phyloP scores from a whole-genome alignment of 768 basidiomycete species.

The Inosperma sp. region DNA sequence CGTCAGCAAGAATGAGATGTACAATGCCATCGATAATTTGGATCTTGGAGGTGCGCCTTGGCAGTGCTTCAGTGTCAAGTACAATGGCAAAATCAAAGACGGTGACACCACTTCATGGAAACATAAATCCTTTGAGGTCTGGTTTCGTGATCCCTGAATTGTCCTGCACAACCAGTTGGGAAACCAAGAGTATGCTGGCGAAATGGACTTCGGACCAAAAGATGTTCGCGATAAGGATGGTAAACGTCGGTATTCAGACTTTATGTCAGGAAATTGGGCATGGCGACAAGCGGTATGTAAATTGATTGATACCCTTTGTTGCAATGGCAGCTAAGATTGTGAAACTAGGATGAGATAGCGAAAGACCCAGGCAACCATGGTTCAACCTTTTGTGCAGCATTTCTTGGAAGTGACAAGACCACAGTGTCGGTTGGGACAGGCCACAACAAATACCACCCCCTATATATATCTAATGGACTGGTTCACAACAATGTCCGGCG shows the following conservation, averaged over 20 bases:
- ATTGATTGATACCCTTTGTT: too few species aligned
- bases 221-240: constrained; percentile 12
- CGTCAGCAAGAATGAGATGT: constrained; percentile 26
- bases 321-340: not conserved
- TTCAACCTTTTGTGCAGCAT: constrained; percentile 29
- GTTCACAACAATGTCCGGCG: constrained; percentile 29
- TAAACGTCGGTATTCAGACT: constrained; percentile 27
- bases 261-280: constrained; percentile 42
- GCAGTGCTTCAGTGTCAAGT: constrained; percentile 29
- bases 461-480: constrained; percentile 32
- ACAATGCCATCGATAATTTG: constrained; percentile 33
- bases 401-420: constrained; percentile 38
- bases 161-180: constrained; percentile 18
- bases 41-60: constrained; percentile 33
- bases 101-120: constrained; percentile 12
- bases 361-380: constrained; percentile 22
- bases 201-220: constrained; percentile 25
- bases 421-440: constrained; percentile 37
- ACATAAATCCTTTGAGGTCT: constrained; percentile 20
- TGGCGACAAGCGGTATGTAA: constrained; percentile 38
- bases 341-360: constrained; percentile 23
- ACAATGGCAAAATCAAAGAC: constrained; percentile 19
- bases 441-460: constrained; percentile 34
- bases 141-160: constrained; percentile 20
- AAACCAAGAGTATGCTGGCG: constrained; percentile 24